phyloP scores from a whole-genome alignment of 257 asterid genomes.

The Scutellaria galericulata region DNA sequence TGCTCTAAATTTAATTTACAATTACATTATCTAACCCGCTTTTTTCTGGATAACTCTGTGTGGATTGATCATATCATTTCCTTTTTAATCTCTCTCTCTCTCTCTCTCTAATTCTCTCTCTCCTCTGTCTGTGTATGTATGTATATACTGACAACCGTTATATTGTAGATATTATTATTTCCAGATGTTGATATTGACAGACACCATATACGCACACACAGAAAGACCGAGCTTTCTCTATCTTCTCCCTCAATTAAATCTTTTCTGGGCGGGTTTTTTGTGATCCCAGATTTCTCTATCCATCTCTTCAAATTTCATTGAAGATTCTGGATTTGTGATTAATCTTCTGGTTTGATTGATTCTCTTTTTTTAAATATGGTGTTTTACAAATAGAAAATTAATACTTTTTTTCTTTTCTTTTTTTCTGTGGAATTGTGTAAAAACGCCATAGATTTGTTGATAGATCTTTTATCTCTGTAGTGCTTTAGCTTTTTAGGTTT shows the following conservation, averaged over 20 bases:
- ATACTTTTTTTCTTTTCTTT: background rate
- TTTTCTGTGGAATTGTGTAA: conserved; percentile 1
- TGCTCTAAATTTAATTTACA: too few relatives aligned
- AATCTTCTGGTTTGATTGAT: background rate
- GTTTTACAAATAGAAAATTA: background rate
- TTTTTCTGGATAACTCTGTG: background rate
- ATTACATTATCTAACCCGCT: too few relatives aligned
- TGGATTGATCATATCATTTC: background rate
- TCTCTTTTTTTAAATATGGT: background rate
- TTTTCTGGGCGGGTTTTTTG: conserved; percentile 31
- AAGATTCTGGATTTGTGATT: background rate
- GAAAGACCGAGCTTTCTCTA: conserved; percentile 1
- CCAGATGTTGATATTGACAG: conserved; percentile 17
- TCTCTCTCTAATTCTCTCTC: background rate
- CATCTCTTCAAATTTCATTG: too few relatives aligned
- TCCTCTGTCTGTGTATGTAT: background rate
- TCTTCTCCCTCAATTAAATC: background rate
- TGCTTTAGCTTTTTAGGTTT: conserved; percentile 30
- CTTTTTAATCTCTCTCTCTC: background rate
- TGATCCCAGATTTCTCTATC: conserved; percentile 35
- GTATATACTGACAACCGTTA: background rate
- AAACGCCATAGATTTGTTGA: conserved; percentile 14
- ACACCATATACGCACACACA: background rate
- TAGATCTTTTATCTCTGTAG: conserved; percentile 36
- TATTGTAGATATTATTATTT: background rate